Percentiles rank a stretch among this genome's conserved stretches.
phyloP scores from a whole-genome alignment of 106 monocot species.

The Apostasia shenzhenica region DNA sequence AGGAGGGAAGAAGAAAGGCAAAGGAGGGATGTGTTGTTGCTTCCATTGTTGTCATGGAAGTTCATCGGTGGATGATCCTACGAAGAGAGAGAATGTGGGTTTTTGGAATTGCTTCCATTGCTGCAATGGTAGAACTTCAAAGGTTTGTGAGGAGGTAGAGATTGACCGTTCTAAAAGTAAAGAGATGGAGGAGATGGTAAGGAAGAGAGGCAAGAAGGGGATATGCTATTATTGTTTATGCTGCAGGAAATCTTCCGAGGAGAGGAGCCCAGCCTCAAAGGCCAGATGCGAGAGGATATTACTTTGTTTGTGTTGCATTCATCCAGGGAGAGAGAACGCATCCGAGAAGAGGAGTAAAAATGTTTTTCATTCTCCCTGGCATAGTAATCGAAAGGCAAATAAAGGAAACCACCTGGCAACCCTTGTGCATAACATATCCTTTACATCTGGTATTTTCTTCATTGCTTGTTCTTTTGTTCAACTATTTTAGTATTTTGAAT shows the following conservation, averaged over 20 bases:
- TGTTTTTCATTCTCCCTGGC: background rate
- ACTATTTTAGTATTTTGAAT: background rate
- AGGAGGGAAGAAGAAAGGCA: background rate
- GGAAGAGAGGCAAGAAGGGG: background rate
- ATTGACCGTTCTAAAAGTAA: background rate
- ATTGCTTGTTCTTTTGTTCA: background rate
- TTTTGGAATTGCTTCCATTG: background rate
- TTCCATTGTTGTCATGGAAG: too few species aligned
- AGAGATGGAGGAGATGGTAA: background rate
- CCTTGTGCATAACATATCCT: slow-evolving; percentile 7
- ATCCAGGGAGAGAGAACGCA: background rate
- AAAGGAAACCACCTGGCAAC: background rate
- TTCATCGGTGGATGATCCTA: too few species aligned
- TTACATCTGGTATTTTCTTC: slow-evolving; percentile 1
- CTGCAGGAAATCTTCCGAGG: background rate
- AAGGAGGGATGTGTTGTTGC: background rate
- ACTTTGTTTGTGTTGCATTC: background rate
- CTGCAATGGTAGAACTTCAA: background rate
- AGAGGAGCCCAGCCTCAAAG: too few species aligned
- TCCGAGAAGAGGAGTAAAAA: background rate
- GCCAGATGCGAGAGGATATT: background rate
- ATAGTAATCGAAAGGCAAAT: background rate
- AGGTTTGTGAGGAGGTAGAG: background rate
- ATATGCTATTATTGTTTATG: background rate
- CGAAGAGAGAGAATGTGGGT: background rate